Percentiles rank a stretch among this genome's conserved stretches.
These are phyloP conservation scores for Trichoderma gracile DNA, from an alignment of 2,329 filamentous ascomycete species.

Conservation along the genomic window DNA sequence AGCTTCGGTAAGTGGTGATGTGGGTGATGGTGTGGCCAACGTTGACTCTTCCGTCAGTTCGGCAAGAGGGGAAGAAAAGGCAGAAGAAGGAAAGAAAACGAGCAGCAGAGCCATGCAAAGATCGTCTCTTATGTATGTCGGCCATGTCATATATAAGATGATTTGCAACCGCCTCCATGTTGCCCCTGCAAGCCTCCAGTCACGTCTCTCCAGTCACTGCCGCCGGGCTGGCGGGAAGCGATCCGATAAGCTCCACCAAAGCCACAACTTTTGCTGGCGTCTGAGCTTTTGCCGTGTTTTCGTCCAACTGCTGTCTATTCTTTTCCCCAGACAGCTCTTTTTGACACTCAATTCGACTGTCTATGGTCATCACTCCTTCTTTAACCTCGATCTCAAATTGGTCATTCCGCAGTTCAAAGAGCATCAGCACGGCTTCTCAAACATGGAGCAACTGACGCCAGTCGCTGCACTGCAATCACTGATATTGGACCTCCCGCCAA, in stretches of 20 bases:
- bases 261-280: not conserved
- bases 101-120: not conserved
- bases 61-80: not conserved
- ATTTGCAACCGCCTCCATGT: conserved; percentile 3
- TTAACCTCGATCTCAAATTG: not conserved
- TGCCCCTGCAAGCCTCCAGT: conserved; percentile 14
- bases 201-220: conserved; percentile 12
- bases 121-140: conserved; percentile 8
- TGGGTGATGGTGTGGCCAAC: not conserved
- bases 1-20: not conserved
- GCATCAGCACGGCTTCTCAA: not conserved
- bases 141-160: not conserved
- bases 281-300: not conserved
- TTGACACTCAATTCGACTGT: not conserved
- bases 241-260: conserved; percentile 23
- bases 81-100: too few relatives aligned
- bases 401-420: not conserved
- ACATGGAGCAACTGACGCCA: conserved; percentile 31
- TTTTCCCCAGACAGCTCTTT: not conserved
- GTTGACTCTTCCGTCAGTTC: not conserved
- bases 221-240: conserved; percentile 16
- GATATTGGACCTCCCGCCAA: conserved; percentile 67
- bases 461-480: conserved; percentile 51
- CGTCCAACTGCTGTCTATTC: not conserved
- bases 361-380: not conserved